Base-by-base conservation (phyloP, 176 grass and related monocot species). In the Eragrostis nindensis region DNA sequence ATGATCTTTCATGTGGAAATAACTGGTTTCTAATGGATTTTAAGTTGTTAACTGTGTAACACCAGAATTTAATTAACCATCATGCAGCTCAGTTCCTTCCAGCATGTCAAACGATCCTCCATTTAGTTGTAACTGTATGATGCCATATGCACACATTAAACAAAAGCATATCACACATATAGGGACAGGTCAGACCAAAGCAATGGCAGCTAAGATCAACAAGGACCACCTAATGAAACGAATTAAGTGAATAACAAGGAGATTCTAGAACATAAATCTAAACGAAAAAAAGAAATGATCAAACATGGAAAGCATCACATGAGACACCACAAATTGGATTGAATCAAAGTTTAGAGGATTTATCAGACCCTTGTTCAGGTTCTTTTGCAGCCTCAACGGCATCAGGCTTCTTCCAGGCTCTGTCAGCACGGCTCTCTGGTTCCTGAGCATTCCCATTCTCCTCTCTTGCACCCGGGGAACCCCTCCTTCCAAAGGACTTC, bases 361-460 rank as follows among this genome's bases (percentile, higher is more conserved):
- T 78, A 54, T 71, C 80, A 72, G 47, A 78, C 74, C 80, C 67
- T 83, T 87, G 66, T 77, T 72, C 57, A 63, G 79, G 69, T 66
- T 71, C 66, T 78, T 49, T 54, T 14, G 57, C 57, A 27, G 57
- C 24, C 11, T 61, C 57, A 61, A 61, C 30, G 43, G 49, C 57
- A 70, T 78, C 68, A 21, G 81, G 71, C 77, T 90, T 93, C 78
- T 75, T 93, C 91, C 91, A 93, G 70, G 68, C 72, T 22, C 54
- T 81, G 38, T 82, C 84, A 43, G 54, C 52, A 71, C 22, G 61
- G 41, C 47, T 52, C 45, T 93, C 90, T 26, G 65, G 75, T 48
- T 60, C 44, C 22, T 19, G 57, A 14, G 36, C 9, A 32, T 57
- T 74, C 43, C 46, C 81, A 55, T 82, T 85, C 11, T 78, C 77